Conservation (phyloP, 306 rosid species). For the Alnus glutinosa region DNA sequence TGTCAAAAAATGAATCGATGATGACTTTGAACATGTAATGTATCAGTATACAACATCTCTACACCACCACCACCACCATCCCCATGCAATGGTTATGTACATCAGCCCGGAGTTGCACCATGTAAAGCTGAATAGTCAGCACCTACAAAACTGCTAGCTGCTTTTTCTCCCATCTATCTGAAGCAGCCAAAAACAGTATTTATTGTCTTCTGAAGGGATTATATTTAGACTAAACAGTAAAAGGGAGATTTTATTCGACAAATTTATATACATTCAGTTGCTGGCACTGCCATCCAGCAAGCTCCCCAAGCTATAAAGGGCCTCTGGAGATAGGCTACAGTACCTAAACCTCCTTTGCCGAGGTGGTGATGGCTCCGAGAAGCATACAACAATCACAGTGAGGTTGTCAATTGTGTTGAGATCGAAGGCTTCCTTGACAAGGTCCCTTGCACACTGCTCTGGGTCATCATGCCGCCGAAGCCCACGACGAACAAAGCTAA, state of each 20-base stretch:
- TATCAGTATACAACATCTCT: conserved; percentile 31
- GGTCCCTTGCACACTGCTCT: conserved; percentile 77
- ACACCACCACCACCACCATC: conserved; percentile 35
- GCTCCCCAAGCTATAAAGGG: conserved; percentile 81
- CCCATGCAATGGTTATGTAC: conserved; percentile 44
- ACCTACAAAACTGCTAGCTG: conserved; percentile 57
- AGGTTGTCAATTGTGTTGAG: conserved; percentile 80
- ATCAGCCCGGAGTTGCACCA: conserved; percentile 22
- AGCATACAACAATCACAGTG: conserved; percentile 75
- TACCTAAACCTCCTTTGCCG: conserved; percentile 62
- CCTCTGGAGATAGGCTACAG: conserved; percentile 88
- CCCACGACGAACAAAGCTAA: conserved; percentile 73
- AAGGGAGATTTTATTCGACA: conserved; percentile 28
- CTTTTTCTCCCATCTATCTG: conserved; percentile 50
- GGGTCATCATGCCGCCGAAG: conserved; percentile 81
- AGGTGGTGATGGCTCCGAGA: conserved; percentile 54
- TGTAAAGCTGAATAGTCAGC: conserved; percentile 1
- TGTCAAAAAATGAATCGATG: conserved; percentile 26
- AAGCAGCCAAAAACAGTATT: conserved; percentile 59
- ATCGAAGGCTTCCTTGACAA: conserved; percentile 81
- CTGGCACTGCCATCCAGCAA: conserved; percentile 68
- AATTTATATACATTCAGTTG: conserved; percentile 29
- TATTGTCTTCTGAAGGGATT: not conserved
- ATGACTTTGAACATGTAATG: conserved; percentile 21
- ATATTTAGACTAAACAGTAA: not conserved